These are phyloP conservation scores for Boletus pseudo-olivaceus DNA, from an alignment of 768 basidiomycete genomes.

Conservation along the genomic window DNA sequence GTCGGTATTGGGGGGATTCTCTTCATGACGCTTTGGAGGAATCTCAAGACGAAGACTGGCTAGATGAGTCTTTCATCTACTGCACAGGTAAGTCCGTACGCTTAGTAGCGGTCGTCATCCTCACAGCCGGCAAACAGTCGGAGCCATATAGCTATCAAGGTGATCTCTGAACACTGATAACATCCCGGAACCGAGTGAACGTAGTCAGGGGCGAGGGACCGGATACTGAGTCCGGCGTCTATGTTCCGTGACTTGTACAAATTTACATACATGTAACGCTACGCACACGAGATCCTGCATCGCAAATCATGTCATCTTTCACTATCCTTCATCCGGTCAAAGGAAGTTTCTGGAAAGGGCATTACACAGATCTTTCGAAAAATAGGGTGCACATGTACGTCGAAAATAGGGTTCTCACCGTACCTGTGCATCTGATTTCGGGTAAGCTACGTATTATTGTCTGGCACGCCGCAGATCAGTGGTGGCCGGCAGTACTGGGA, in stretches of 20 bases:
- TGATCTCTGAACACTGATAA: not conserved
- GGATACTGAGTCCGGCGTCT: not conserved
- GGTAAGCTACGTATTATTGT: not conserved
- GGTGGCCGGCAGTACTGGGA: not conserved
- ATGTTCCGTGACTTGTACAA: not conserved
- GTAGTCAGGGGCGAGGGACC: not conserved
- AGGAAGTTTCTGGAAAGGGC: not conserved
- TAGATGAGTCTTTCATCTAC: conserved; percentile 15
- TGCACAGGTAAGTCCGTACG: not conserved
- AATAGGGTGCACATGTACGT: too few species aligned
- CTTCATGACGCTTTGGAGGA: conserved; percentile 55
- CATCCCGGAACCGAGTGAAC: not conserved
- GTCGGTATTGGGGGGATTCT: conserved; percentile 56
- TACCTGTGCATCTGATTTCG: not conserved
- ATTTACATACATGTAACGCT: not conserved
- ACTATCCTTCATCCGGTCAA: not conserved
- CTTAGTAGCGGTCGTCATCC: not conserved
- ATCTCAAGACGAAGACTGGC: conserved; percentile 65
- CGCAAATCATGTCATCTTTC: not conserved
- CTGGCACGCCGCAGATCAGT: not conserved
- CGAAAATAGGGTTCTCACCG: not conserved
- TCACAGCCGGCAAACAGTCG: not conserved
- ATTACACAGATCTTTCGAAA: not conserved
- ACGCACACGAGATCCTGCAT: not conserved
- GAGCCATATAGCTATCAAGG: not conserved